Evolutionary conservation across 495 filamentous ascomycete genomes (phyloP), one percentile per base, ranked within the genome.

Genomic region (Pseudotulostoma volvatum): DNA sequence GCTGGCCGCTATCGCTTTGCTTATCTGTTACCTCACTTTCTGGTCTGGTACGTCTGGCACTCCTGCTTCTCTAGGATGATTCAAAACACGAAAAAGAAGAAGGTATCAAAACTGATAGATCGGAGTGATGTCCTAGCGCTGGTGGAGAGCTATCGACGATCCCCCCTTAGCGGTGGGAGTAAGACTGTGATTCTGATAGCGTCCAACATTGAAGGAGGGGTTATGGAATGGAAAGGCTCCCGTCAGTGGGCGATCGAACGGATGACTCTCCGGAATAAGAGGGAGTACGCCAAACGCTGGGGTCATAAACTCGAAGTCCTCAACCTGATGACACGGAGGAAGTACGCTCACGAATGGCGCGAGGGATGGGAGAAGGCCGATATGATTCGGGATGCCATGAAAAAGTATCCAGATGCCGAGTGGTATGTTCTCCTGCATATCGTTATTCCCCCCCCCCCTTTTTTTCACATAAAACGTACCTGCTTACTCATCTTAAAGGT

Each of bases 311-410:
- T 99, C 38, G 90, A 99, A 50, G 77, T 95, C 41, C 85, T 93
- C 42, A 92, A 99, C 49, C 87, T 99, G 86, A 81, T 84, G 53
- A 93, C 87, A 17, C 92, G 95, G 74, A 96, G 94, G 59, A 73
- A 87, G 20, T 99, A 99, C 54, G 92, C 90, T 34, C 92, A 99
- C 55, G 90, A 99, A 52, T 99, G 90, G 90, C 71, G 90, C 50
- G 90, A 99, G 59, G 88, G 86, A 54, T 99, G 90, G 90, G 90
- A 99, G 63, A 96, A 95, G 67, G 87, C 93, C 38, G 90, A 99
- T 53, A 80, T 84, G 33, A 80, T 99, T 45, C 79, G 92, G 41
- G 83, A 90, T 39, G 76, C 79, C 19, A 81, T 99, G 70, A 70
- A 74, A 54, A 93, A 94, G 57, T 90, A 95, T 50, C 92, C 90